Evolutionary conservation across 176 grass and related monocot genomes (phyloP).

Genomic region (Phoenix dactylifera): DNA sequence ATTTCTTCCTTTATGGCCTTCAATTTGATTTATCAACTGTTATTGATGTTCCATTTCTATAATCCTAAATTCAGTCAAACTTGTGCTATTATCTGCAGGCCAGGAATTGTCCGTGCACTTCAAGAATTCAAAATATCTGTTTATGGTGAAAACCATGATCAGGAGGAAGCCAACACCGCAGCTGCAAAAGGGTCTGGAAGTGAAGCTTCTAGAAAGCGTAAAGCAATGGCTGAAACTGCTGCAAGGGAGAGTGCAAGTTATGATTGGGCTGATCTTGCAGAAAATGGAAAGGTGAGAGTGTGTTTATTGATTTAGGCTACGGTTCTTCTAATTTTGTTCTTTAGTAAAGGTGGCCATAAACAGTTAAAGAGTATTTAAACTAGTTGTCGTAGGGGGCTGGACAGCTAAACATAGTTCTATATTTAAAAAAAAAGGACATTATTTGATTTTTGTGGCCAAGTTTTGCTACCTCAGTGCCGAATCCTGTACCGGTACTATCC

Average conservation of each 20-base stretch:
- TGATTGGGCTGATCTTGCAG: slow-evolving; percentile 83
- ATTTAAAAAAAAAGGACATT: neutral
- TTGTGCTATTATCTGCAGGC: slow-evolving; percentile 25
- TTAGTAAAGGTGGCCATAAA: too few species aligned
- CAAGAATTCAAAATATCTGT: slow-evolving; percentile 71
- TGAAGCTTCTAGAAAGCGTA: slow-evolving; percentile 65
- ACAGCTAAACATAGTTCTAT: neutral
- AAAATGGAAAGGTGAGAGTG: slow-evolving; percentile 60
- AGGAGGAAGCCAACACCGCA: slow-evolving; percentile 59
- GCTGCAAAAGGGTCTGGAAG: slow-evolving; percentile 27
- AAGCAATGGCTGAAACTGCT: slow-evolving; percentile 52
- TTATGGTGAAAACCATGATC: slow-evolving; percentile 81
- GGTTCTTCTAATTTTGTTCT: neutral
- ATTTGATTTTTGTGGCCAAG: neutral
- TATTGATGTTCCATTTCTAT: slow-evolving; percentile 10
- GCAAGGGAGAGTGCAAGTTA: slow-evolving; percentile 35
- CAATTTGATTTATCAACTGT: slow-evolving; percentile 15
- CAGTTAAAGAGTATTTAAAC: too few species aligned
- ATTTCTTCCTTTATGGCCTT: neutral
- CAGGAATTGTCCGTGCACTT: slow-evolving; percentile 52
- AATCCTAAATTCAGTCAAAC: too few species aligned
- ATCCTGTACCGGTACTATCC: too few species aligned
- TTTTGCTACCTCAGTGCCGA: too few species aligned
- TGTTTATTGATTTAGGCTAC: neutral
- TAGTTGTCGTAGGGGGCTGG: too few species aligned